These are phyloP conservation scores for Berkeleyomyces basicola DNA, from an alignment of 2,329 filamentous ascomycete species.

Conservation along the genomic window DNA sequence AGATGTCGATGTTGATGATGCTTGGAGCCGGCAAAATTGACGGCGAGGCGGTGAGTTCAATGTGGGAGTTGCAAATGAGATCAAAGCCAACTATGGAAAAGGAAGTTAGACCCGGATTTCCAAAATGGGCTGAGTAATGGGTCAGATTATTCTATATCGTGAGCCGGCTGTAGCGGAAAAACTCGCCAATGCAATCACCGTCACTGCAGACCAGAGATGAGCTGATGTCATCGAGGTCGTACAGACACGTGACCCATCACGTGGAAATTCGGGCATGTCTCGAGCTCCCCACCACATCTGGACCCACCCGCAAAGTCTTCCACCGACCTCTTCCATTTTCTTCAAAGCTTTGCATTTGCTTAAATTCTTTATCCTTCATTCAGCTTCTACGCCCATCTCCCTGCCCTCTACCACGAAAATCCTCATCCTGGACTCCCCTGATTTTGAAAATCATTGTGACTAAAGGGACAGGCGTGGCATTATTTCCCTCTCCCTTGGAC, in stretches of 20 bases:
- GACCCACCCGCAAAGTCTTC: constrained; percentile 13
- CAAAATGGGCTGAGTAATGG: too few species aligned
- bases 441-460: not conserved
- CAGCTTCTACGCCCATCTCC: not conserved
- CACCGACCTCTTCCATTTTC: constrained; percentile 2
- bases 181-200: not conserved
- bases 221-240: not conserved
- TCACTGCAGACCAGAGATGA: not conserved
- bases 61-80: too few species aligned
- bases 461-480: not conserved
- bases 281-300: constrained; percentile 2
- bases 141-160: too few species aligned
- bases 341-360: not conserved
- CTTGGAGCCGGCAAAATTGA: too few species aligned
- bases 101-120: too few species aligned
- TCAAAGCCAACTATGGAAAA: too few species aligned
- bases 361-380: not conserved
- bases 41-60: too few species aligned
- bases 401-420: not conserved
- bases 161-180: not conserved
- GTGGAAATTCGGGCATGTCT: not conserved
- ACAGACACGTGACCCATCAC: constrained; percentile 9
- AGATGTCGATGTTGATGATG: too few species aligned
- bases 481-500: constrained; percentile 3
- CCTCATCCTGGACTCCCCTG: not conserved